phyloP scores from a whole-genome alignment of 257 asterid species.

The Solanum virginianum region DNA sequence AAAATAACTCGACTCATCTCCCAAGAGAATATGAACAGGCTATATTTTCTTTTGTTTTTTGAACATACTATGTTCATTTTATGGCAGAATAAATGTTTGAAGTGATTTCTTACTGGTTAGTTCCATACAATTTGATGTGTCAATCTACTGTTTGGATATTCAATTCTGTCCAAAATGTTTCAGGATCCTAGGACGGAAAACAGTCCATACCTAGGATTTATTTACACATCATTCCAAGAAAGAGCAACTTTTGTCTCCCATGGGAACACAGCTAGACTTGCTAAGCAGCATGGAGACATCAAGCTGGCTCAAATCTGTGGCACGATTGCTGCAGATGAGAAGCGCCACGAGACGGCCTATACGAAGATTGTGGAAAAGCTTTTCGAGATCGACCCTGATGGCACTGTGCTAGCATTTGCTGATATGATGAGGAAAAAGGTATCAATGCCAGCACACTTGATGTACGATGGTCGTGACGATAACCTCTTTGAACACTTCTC shows the following conservation, averaged over 20 bases:
- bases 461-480: constrained; percentile 69
- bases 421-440: constrained; percentile 85
- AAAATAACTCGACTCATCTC: background rate
- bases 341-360: constrained; percentile 80
- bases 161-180: background rate
- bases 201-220: constrained; percentile 71
- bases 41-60: background rate
- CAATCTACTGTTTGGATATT: background rate
- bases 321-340: constrained; percentile 66
- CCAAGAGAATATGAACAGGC: background rate
- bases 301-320: constrained; percentile 79
- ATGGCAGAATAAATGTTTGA: background rate
- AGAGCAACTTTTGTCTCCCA: constrained; percentile 75
- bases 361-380: constrained; percentile 70
- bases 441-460: constrained; percentile 82
- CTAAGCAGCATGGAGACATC: constrained; percentile 58
- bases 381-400: constrained; percentile 70
- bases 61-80: background rate
- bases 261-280: constrained; percentile 72
- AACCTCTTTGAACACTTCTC: constrained; percentile 59
- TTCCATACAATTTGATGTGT: background rate
- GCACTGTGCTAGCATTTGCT: constrained; percentile 52
- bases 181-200: constrained; percentile 78
- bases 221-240: constrained; percentile 83
- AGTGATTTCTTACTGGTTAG: background rate